Percentiles rank a stretch among this genome's conserved stretches.
These are phyloP conservation scores for Symbiodinium natans DNA, from an alignment of 73 alveolate species.

Conservation along the genomic window DNA sequence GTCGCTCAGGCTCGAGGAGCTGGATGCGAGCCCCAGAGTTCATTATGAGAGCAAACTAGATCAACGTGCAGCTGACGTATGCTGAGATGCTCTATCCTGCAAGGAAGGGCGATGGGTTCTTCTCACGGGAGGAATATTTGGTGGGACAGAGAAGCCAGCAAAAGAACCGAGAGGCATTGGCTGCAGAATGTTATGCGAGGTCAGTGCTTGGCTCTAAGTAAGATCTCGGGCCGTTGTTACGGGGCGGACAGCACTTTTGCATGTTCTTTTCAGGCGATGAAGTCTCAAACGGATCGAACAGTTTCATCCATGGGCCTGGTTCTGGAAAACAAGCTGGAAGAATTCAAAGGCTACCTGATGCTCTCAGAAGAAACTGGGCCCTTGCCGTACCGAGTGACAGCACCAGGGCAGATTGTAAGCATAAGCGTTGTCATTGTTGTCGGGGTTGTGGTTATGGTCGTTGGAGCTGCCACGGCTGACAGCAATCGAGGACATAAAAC, in stretches of 20 bases:
- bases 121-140: background rate
- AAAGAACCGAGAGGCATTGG: background rate
- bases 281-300: background rate
- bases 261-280: background rate
- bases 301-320: background rate
- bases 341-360: slow-evolving; percentile 39
- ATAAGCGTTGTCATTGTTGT: background rate
- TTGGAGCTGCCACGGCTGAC: too few species aligned
- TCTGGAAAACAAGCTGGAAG: slow-evolving; percentile 21
- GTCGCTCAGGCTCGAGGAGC: slow-evolving; percentile 22
- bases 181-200: background rate
- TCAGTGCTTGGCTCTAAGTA: too few species aligned
- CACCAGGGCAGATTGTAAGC: background rate
- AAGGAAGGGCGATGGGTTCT: slow-evolving; percentile 72
- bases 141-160: background rate
- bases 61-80: background rate
- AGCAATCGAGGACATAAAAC: too few species aligned
- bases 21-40: slow-evolving; percentile 29
- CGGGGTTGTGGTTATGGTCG: background rate
- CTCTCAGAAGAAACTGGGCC: slow-evolving; percentile 55
- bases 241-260: too few species aligned
- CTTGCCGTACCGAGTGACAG: slow-evolving; percentile 58
- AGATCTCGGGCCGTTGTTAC: too few species aligned
- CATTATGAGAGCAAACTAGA: background rate
- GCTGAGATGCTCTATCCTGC: background rate